Conservation (phyloP, 2,329 filamentous ascomycete species). For the Claviceps purpurea region DNA sequence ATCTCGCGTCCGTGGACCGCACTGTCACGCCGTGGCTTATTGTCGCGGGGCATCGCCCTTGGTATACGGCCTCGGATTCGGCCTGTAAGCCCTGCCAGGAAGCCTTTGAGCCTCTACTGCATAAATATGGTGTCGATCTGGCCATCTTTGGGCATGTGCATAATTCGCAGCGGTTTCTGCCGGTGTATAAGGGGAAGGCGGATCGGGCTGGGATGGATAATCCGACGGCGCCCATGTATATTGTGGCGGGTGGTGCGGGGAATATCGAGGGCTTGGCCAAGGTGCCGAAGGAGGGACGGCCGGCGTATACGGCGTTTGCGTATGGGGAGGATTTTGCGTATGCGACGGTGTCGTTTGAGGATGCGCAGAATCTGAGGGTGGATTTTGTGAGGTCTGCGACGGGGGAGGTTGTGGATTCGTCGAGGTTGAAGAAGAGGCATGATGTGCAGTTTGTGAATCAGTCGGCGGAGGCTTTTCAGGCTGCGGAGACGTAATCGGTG, state of each 20-base stretch:
- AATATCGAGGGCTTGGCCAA: conserved; percentile 38
- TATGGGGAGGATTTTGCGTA: conserved; percentile 41
- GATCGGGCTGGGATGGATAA: conserved; percentile 25
- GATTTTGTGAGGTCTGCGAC: conserved; percentile 36
- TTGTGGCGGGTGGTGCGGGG: conserved; percentile 40
- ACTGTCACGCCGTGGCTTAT: conserved; percentile 9
- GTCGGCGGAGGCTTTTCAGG: neutral
- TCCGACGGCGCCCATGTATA: conserved; percentile 16
- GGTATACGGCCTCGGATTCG: conserved; percentile 29
- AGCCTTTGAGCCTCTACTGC: conserved; percentile 40
- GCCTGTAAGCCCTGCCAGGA: conserved; percentile 32
- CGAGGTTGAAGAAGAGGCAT: conserved; percentile 35
- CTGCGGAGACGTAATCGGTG: too few species aligned
- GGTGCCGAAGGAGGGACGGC: conserved; percentile 19
- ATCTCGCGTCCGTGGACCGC: conserved; percentile 43
- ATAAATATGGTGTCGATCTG: conserved; percentile 43
- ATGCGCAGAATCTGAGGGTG: conserved; percentile 31
- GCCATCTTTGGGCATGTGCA: conserved; percentile 45
- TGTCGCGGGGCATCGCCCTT: conserved; percentile 26
- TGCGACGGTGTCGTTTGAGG: conserved; percentile 31
- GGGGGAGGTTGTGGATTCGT: conserved; percentile 33
- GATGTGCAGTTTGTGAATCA: conserved; percentile 30
- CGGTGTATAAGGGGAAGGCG: conserved; percentile 19
- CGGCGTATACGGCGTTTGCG: conserved; percentile 31
- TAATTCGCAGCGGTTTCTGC: conserved; percentile 41